These are phyloP conservation scores for Cladosporium phlei DNA, from an alignment of 2,329 filamentous ascomycete species.

Conservation along the genomic window DNA sequence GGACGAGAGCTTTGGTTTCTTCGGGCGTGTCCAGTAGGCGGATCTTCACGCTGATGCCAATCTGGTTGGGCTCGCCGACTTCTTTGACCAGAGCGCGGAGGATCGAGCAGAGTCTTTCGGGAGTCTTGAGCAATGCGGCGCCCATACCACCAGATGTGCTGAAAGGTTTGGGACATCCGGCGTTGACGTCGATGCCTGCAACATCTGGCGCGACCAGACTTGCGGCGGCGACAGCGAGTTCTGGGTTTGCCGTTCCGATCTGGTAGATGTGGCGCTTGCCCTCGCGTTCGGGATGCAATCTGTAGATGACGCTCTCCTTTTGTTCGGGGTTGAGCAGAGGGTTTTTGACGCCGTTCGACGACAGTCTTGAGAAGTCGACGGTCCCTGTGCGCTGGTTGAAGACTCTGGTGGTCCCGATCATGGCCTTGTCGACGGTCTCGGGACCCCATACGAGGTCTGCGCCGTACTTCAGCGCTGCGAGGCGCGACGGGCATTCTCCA, in stretches of 20 bases:
- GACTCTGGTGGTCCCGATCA: slow-evolving; percentile 79
- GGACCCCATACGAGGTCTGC: slow-evolving; percentile 97
- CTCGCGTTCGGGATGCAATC: slow-evolving; percentile 74
- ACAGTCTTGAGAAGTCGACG: slow-evolving; percentile 76
- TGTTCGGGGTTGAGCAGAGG: slow-evolving; percentile 50
- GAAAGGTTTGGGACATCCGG: slow-evolving; percentile 97
- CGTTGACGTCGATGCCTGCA: slow-evolving; percentile 91
- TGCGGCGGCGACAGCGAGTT: slow-evolving; percentile 77
- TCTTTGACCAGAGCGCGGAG: slow-evolving; percentile 75
- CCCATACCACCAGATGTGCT: slow-evolving; percentile 94
- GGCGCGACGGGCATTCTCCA: slow-evolving; percentile 86
- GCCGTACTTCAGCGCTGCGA: slow-evolving; percentile 87
- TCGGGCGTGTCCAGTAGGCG: slow-evolving; percentile 73
- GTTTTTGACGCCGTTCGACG: slow-evolving; percentile 64
- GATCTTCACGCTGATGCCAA: slow-evolving; percentile 97
- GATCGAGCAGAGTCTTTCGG: slow-evolving; percentile 78
- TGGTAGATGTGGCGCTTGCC: slow-evolving; percentile 77
- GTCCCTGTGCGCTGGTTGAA: slow-evolving; percentile 72
- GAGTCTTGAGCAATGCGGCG: slow-evolving; percentile 78
- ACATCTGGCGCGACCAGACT: slow-evolving; percentile 81
- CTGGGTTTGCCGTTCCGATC: slow-evolving; percentile 80
- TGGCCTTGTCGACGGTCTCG: slow-evolving; percentile 85
- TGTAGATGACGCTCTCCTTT: slow-evolving; percentile 68
- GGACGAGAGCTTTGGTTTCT: slow-evolving; percentile 72
- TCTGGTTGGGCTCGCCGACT: slow-evolving; percentile 71